Evolutionary conservation across 129 eudicot genomes (phyloP), one percentile per base, ranked within the genome.

Genomic region (Flaveria trinervia): DNA sequence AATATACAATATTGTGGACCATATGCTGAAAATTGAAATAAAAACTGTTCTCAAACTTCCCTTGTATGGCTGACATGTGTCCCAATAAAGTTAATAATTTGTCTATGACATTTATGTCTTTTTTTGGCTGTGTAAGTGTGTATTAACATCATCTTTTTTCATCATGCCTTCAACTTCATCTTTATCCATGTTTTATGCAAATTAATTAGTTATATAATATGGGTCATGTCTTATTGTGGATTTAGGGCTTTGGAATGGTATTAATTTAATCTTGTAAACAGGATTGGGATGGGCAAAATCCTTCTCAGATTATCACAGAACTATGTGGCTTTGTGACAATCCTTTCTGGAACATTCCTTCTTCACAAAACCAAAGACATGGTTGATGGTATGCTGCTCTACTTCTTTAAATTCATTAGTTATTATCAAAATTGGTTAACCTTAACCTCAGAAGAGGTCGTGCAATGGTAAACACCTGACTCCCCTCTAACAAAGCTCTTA

Each of bases 311-410:
- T 83, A 92, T 93, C 18, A 93, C 98, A 7, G 96, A 93, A 85
- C 83, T 93, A 82, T 93, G 98, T 76, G 98, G 98, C 23, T 93
- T 93, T 84, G 96, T 93, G 65, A 93, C 98, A n/a, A 93, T 93
- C 77, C 96, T 93, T 41, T 90, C 98, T 12, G 98, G 98, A 76
- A 93, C 98, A 17, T 93, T 93, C 82, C 93, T 93, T 73, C 98
- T 93, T 71, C 98, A 93, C 91, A 93, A 84, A 80, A 93, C 98
- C 64, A 93, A 93, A 78, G 98, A 93, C 88, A 90, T 93, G 98
- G 91, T 71, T 54, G 98, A 90, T 28, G 95, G 97, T 93, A 88
- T 64, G 86, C 48, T 52, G 70, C 64, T 79, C 25, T 25, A 18
- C 65, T 20, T 71, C 22, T 70, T n/a, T 55, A 2, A 49, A 12